These are phyloP conservation scores for Dactylella cylindrospora DNA, from an alignment of 2,329 filamentous ascomycete species.

Conservation along the genomic window DNA sequence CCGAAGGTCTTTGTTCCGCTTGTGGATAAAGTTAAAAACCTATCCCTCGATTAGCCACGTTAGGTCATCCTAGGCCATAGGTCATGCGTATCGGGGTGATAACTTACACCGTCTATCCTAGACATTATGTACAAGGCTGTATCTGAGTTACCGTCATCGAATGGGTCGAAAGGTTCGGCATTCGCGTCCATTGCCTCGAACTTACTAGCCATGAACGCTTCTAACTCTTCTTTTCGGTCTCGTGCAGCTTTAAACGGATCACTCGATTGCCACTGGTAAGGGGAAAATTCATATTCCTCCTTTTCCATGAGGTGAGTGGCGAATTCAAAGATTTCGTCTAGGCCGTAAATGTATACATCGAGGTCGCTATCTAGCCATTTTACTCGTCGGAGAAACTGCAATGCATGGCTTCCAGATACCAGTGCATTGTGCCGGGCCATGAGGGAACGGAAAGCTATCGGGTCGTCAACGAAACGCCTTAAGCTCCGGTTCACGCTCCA, in stretches of 20 bases:
- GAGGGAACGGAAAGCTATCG: constrained; percentile 25
- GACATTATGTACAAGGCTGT: not conserved
- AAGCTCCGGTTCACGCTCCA: constrained; percentile 40
- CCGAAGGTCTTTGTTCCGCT: not conserved
- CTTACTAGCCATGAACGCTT: not conserved
- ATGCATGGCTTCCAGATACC: constrained; percentile 35
- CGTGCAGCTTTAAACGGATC: not conserved
- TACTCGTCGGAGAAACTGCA: constrained; percentile 36
- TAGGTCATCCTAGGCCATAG: too few relatives aligned
- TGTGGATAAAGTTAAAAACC: constrained; percentile 34
- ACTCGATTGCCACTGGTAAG: constrained; percentile 27
- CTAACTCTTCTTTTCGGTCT: not conserved
- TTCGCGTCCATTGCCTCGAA: not conserved
- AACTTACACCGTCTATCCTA: constrained; percentile 17
- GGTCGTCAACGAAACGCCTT: constrained; percentile 33
- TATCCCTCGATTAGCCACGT: not conserved
- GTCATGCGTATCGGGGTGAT: not conserved
- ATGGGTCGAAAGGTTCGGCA: not conserved
- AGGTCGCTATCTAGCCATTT: constrained; percentile 32
- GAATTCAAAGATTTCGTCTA: constrained; percentile 3
- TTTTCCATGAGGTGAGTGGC: constrained; percentile 8
- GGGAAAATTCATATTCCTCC: constrained; percentile 17
- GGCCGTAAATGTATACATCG: constrained; percentile 24
- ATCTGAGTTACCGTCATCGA: not conserved
- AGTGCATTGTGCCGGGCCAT: constrained; percentile 39